Evolutionary conservation across 78 protist genomes (phyloP).

Genomic region (Dictyostelium purpureum): DNA sequence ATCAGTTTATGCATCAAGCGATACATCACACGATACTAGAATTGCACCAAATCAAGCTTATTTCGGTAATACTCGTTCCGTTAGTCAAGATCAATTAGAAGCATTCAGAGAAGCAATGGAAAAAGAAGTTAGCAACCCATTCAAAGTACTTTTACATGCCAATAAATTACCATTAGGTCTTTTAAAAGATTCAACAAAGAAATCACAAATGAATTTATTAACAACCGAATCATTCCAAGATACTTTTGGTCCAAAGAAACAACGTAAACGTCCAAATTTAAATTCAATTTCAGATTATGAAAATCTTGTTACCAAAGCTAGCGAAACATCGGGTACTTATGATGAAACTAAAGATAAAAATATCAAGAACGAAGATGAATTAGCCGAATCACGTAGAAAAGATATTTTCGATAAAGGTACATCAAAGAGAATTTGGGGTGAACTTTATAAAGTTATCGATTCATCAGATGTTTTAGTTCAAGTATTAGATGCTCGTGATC

Average conservation of each 20-base stretch:
- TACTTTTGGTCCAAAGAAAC: slow-evolving; percentile 94
- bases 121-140: slow-evolving; percentile 65
- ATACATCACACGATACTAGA: slow-evolving; percentile 61
- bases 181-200: slow-evolving; percentile 46
- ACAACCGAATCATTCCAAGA: slow-evolving; percentile 88
- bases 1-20: slow-evolving; percentile 52
- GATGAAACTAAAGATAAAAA: slow-evolving; percentile 86
- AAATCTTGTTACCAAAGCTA: slow-evolving; percentile 9
- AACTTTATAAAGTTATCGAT: slow-evolving; percentile 97
- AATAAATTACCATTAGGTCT: slow-evolving; percentile 68
- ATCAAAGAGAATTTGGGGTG: slow-evolving; percentile 96
- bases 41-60: slow-evolving; percentile 84
- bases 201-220: slow-evolving; percentile 57
- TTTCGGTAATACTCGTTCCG: slow-evolving; percentile 87
- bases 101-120: slow-evolving; percentile 77
- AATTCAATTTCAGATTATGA: slow-evolving; percentile 12
- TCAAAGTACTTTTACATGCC: slow-evolving; percentile 71
- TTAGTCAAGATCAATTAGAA: slow-evolving; percentile 85
- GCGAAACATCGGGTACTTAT: slow-evolving; percentile 46
- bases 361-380: slow-evolving; percentile 24
- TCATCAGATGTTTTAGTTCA: slow-evolving; percentile 97
- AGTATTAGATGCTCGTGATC: slow-evolving; percentile 98
- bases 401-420: slow-evolving; percentile 95
- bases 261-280: slow-evolving; percentile 91
- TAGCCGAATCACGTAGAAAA: slow-evolving; percentile 42